Evolutionary conservation across 306 rosid genomes (phyloP).

Genomic region (Astragalus glycyphyllos): DNA sequence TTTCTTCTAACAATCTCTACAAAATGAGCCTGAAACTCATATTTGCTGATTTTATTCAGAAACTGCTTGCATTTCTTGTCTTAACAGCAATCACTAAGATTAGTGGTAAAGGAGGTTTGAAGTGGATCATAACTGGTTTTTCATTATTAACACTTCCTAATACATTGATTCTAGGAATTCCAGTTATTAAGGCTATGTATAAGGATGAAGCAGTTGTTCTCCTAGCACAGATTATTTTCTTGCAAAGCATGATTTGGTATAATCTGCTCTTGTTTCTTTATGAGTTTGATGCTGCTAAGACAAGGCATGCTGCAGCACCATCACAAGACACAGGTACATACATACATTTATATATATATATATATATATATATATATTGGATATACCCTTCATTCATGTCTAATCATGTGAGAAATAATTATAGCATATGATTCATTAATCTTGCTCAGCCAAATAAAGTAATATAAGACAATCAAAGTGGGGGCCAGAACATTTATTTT

Average conservation of each 20-base stretch:
- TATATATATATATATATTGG: background rate
- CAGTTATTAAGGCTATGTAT: constrained; percentile 86
- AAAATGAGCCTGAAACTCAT: constrained; percentile 77
- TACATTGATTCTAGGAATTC: constrained; percentile 86
- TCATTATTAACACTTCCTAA: constrained; percentile 92
- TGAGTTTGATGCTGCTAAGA: constrained; percentile 72
- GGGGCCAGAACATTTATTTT: constrained; percentile 31
- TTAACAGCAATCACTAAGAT: constrained; percentile 57
- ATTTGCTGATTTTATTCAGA: constrained; percentile 70
- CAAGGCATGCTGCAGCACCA: constrained; percentile 56
- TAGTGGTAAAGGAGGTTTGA: constrained; percentile 63
- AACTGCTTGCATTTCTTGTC: constrained; percentile 59
- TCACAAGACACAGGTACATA: constrained; percentile 66
- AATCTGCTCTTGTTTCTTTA: constrained; percentile 75
- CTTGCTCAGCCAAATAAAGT: constrained; percentile 16
- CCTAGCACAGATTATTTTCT: constrained; percentile 74
- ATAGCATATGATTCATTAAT: constrained; percentile 16
- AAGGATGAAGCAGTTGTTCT: constrained; percentile 60
- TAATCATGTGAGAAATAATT: background rate
- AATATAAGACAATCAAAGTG: constrained; percentile 30
- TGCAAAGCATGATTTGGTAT: constrained; percentile 93
- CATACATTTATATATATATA: no score
- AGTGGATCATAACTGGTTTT: constrained; percentile 68
- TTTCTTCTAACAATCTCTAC: constrained; percentile 75
- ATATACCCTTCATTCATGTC: constrained; percentile 14